phyloP scores from a whole-genome alignment of 331 rosid genomes.

The Malus hybrid region DNA sequence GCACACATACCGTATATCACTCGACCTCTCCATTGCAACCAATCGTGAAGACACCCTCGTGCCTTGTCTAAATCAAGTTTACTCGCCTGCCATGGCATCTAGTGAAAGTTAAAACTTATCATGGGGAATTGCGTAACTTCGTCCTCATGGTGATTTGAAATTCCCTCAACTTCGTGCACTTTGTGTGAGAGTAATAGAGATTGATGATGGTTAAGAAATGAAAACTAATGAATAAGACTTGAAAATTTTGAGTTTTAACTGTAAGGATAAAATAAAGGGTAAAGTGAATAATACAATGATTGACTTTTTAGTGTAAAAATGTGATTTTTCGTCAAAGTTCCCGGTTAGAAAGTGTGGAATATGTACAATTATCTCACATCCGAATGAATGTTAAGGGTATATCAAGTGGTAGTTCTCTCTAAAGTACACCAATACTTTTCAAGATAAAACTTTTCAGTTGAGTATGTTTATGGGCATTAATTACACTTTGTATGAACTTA shows the following conservation, averaged over 20 bases:
- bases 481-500: too few species aligned
- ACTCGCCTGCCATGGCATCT: background rate
- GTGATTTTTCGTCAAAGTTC: too few species aligned
- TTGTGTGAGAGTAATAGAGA: background rate
- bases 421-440: too few species aligned
- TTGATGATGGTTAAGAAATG: background rate
- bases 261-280: too few species aligned
- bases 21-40: background rate
- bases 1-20: background rate
- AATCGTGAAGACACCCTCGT: constrained; percentile 6
- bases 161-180: background rate
- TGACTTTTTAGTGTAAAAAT: too few species aligned
- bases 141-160: background rate
- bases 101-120: background rate
- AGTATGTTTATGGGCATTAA: too few species aligned
- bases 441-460: background rate
- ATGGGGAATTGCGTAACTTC: background rate
- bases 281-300: too few species aligned
- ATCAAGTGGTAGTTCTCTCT: too few species aligned
- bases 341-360: background rate
- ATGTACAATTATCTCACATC: background rate
- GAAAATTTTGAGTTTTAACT: too few species aligned
- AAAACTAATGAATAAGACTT: too few species aligned
- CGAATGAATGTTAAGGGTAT: background rate
- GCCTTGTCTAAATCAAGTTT: constrained; percentile 6